Conservation (phyloP, 345 rosid genomes). For the Triadica sebifera region DNA sequence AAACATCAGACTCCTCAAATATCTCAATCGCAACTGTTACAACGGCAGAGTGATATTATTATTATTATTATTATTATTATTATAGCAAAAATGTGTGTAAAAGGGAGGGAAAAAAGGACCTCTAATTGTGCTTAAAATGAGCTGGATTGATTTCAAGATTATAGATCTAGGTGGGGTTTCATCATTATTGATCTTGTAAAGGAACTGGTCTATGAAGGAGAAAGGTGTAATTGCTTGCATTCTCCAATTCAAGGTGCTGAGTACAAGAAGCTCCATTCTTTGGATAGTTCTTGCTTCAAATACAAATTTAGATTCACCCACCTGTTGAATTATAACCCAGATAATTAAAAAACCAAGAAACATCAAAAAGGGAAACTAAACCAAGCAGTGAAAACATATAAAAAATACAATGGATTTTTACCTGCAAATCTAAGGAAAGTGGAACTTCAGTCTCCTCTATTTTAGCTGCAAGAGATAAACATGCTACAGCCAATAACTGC, state of each 20-base stretch:
- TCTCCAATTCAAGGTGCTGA: slow-evolving; percentile 68
- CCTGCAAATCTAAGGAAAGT: slow-evolving; percentile 63
- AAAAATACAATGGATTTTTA: slow-evolving; percentile 12
- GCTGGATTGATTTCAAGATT: slow-evolving; percentile 45
- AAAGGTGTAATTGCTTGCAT: slow-evolving; percentile 77
- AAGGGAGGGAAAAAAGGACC: slow-evolving; percentile 28
- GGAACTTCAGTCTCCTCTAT: slow-evolving; percentile 75
- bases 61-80: slow-evolving; percentile 8
- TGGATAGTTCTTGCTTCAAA: slow-evolving; percentile 65
- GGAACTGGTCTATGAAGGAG: slow-evolving; percentile 59
- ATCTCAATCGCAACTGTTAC: slow-evolving; percentile 23
- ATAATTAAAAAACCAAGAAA: not conserved
- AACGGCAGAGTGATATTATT: slow-evolving; percentile 16
- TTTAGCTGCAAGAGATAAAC: slow-evolving; percentile 73
- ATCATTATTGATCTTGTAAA: slow-evolving; percentile 48
- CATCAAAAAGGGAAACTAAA: not conserved
- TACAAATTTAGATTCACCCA: slow-evolving; percentile 52
- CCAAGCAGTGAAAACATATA: not conserved
- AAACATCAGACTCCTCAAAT: slow-evolving; percentile 26
- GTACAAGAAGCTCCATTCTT: slow-evolving; percentile 73
- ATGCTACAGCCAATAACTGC: slow-evolving; percentile 69
- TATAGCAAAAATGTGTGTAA: slow-evolving; percentile 7
- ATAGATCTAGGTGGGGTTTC: slow-evolving; percentile 31
- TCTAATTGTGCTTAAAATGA: slow-evolving; percentile 44
- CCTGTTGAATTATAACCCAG: slow-evolving; percentile 31